Evolutionary conservation across 1,139 yeast genomes (phyloP).

Genomic region (Nakaseomyces delphensis): DNA sequence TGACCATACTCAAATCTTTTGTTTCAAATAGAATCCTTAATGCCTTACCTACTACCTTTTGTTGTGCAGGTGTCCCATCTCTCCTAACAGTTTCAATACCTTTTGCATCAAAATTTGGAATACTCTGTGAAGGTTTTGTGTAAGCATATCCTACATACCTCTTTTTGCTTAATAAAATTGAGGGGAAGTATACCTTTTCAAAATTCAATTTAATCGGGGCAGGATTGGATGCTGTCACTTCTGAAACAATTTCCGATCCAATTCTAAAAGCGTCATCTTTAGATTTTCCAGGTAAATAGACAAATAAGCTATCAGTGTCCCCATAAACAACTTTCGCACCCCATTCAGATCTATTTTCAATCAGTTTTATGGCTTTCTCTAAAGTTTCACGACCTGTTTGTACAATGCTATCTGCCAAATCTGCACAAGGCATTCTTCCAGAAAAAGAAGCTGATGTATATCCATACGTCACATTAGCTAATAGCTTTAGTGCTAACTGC

Average conservation of each 20-base stretch:
- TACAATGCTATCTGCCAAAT: conserved; percentile 89
- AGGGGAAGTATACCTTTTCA: conserved; percentile 88
- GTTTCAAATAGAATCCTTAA: conserved; percentile 64
- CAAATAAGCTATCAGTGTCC: conserved; percentile 89
- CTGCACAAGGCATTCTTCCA: conserved; percentile 96
- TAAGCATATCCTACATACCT: conserved; percentile 82
- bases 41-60: conserved; percentile 65
- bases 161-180: conserved; percentile 74
- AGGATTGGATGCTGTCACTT: conserved; percentile 62
- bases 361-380: conserved; percentile 57
- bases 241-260: conserved; percentile 61
- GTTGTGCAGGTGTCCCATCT: conserved; percentile 92
- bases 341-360: conserved; percentile 53
- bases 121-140: conserved; percentile 46
- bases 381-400: conserved; percentile 82
- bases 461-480: conserved; percentile 95
- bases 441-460: conserved; percentile 91
- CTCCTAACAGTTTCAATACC: conserved; percentile 92
- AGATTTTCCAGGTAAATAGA: conserved; percentile 77
- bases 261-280: conserved; percentile 66
- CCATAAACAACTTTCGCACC: conserved; percentile 95
- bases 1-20: conserved; percentile 60
- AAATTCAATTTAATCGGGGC: conserved; percentile 76
- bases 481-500: conserved; percentile 77
- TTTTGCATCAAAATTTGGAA: conserved; percentile 81